Evolutionary conservation across 495 filamentous ascomycete species (phyloP), one percentile per base, ranked within the genome.

Genomic region (Pseudoneurospora amorphoporcata): DNA sequence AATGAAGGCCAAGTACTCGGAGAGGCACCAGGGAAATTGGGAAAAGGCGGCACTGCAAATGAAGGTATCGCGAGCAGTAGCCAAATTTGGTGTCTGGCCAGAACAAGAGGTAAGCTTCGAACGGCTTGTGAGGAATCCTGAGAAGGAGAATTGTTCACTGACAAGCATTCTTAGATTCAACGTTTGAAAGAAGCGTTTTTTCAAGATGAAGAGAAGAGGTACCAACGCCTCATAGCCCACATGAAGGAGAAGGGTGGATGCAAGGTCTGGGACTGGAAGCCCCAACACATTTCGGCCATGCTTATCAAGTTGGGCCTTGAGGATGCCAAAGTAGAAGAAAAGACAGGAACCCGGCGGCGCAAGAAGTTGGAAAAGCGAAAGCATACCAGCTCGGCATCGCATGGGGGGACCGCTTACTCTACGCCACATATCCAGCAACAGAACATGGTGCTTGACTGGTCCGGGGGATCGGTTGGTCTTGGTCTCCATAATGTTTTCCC

Each of bases 31-130:
- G 70, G 80, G 79, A n/a, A 83, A 82, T 53, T 79, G 80, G 74
- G 77, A 79, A 68, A 83, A 85, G 71, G 83, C 83, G 38, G 81
- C 80, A 17, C 77, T 86, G 0, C 84, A 86, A 69, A 85, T 86
- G 84, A 85, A 84, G 73, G 79, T 85, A 37, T 85, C 82, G 9
- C 82, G 84, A 14, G 80, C 81, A 4, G 82, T 85, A 35, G 77
- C 83, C 42, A 83, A 82, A 69, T 83, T 81, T 65, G 83, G 81
- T 14, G 76, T 78, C 2, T 86, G 84, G 84, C 84, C 83, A 16
- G 75, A 79, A 29, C 70, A 58, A 47, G 84, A 86, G 77, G 84
- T 86, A 71, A 82, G 81, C 76, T 29, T 38, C 23, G 6, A 23
- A 45, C 16, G 10, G 16, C 47, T 29, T 58, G 47, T 23, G 8